phyloP scores from a whole-genome alignment of 1,139 yeast genomes.

The Saccharomycopsis phalli region DNA sequence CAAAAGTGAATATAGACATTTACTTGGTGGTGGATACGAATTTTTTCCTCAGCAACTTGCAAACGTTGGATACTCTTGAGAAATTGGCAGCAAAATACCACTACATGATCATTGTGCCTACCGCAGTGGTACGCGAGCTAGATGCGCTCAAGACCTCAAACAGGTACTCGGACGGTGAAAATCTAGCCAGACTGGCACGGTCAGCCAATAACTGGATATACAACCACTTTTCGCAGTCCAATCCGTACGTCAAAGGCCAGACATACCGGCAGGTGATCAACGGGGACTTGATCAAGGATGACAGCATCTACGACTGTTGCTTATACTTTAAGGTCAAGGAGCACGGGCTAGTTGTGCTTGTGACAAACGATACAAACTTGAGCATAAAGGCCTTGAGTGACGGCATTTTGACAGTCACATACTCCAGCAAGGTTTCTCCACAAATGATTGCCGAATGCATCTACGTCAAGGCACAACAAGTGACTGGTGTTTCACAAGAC shows the following conservation, averaged over 20 bases:
- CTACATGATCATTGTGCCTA: constrained; percentile 56
- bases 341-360: constrained; percentile 45
- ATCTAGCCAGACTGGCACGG: constrained; percentile 55
- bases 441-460: constrained; percentile 45
- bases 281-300: constrained; percentile 48
- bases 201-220: constrained; percentile 77
- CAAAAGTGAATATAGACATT: constrained; percentile 3
- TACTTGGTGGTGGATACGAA: constrained; percentile 66
- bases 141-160: constrained; percentile 45
- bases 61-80: constrained; percentile 43
- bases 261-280: constrained; percentile 44
- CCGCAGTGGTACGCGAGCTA: constrained; percentile 60
- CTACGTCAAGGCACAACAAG: constrained; percentile 39
- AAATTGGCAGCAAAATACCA: constrained; percentile 33
- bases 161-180: constrained; percentile 23
- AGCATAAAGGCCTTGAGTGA: constrained; percentile 71
- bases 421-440: constrained; percentile 50
- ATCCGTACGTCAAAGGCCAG: constrained; percentile 56
- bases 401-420: constrained; percentile 61
- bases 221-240: constrained; percentile 43
- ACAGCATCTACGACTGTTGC: constrained; percentile 81
- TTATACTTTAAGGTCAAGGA: constrained; percentile 42
- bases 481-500: too few species aligned
- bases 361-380: constrained; percentile 78
- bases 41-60: constrained; percentile 58